These are phyloP conservation scores for Alternaria sp. DNA, from an alignment of 2,329 filamentous ascomycete genomes.

Conservation along the genomic window DNA sequence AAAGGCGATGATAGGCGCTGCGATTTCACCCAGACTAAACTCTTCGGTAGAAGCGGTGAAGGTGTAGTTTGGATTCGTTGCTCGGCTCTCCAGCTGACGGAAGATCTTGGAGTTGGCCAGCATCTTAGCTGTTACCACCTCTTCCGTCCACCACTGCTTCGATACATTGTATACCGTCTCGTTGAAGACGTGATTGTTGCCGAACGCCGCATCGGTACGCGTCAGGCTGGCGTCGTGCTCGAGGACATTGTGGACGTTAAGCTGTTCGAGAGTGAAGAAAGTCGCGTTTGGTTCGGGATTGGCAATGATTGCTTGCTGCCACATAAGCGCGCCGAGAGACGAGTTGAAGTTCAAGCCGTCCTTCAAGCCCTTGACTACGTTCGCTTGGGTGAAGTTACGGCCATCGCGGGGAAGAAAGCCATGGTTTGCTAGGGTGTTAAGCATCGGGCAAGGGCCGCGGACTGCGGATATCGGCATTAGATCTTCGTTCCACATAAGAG, in stretches of 20 bases:
- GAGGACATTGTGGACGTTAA: conserved; percentile 56
- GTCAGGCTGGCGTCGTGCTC: conserved; percentile 60
- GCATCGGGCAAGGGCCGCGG: conserved; percentile 42
- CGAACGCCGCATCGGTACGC: conserved; percentile 58
- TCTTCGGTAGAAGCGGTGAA: conserved; percentile 52
- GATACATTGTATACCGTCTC: conserved; percentile 57
- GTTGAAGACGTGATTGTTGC: conserved; percentile 61
- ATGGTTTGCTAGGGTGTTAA: conserved; percentile 48
- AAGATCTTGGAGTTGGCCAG: conserved; percentile 55
- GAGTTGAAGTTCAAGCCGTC: conserved; percentile 54
- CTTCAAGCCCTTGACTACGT: conserved; percentile 49
- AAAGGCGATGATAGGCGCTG: conserved; percentile 59
- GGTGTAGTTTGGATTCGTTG: conserved; percentile 57
- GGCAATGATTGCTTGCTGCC: conserved; percentile 49
- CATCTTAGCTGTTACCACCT: conserved; percentile 41
- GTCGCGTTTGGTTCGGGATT: conserved; percentile 38
- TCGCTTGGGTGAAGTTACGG: conserved; percentile 42
- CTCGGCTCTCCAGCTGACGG: conserved; percentile 53
- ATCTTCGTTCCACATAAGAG: background rate
- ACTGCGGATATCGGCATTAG: conserved; percentile 4
- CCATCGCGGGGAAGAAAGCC: conserved; percentile 43
- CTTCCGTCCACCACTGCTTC: conserved; percentile 55
- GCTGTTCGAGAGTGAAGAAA: conserved; percentile 47
- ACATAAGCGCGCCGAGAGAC: conserved; percentile 51
- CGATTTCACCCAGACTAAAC: conserved; percentile 60